These are phyloP conservation scores for Penicillium freii DNA, from an alignment of 2,329 filamentous ascomycete genomes.

Conservation along the genomic window DNA sequence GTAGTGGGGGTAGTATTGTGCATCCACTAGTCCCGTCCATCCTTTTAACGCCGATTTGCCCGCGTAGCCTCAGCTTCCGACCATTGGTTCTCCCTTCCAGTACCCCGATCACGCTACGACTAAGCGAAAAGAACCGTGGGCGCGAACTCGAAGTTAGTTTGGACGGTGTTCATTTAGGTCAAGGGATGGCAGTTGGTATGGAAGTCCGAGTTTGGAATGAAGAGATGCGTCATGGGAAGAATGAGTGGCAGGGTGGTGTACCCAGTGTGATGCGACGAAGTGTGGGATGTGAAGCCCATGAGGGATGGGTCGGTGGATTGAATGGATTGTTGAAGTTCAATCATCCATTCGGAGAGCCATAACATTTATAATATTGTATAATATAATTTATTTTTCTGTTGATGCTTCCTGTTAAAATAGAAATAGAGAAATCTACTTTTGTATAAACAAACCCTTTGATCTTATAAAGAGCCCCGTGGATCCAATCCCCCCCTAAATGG, in stretches of 20 bases:
- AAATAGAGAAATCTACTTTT: too few species aligned
- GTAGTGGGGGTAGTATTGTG: slow-evolving; percentile 86
- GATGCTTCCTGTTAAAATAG: too few species aligned
- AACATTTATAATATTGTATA: background rate
- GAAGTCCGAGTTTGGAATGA: slow-evolving; percentile 90
- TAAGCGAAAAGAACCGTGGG: slow-evolving; percentile 77
- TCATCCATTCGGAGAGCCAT: slow-evolving; percentile 80
- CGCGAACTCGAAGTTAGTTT: slow-evolving; percentile 76
- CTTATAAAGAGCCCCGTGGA: background rate
- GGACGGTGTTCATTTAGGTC: slow-evolving; percentile 66
- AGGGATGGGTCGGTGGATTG: slow-evolving; percentile 93
- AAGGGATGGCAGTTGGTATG: slow-evolving; percentile 69
- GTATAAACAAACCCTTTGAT: too few species aligned
- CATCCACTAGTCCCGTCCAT: slow-evolving; percentile 88
- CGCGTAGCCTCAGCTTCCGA: slow-evolving; percentile 85
- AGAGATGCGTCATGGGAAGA: slow-evolving; percentile 58
- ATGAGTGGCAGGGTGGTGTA: slow-evolving; percentile 72
- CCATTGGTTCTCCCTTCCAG: slow-evolving; percentile 85
- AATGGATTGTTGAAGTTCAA: slow-evolving; percentile 97
- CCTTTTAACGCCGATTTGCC: slow-evolving; percentile 90
- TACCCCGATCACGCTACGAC: slow-evolving; percentile 74
- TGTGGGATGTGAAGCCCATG: slow-evolving; percentile 60
- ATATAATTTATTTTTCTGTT: background rate
- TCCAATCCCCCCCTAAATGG: background rate
- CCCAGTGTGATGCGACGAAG: slow-evolving; percentile 78